Percentiles rank a stretch among this genome's conserved stretches.
Evolutionary conservation across 495 filamentous ascomycete genomes (phyloP).

Genomic region (Tuber microsphaerosporum): DNA sequence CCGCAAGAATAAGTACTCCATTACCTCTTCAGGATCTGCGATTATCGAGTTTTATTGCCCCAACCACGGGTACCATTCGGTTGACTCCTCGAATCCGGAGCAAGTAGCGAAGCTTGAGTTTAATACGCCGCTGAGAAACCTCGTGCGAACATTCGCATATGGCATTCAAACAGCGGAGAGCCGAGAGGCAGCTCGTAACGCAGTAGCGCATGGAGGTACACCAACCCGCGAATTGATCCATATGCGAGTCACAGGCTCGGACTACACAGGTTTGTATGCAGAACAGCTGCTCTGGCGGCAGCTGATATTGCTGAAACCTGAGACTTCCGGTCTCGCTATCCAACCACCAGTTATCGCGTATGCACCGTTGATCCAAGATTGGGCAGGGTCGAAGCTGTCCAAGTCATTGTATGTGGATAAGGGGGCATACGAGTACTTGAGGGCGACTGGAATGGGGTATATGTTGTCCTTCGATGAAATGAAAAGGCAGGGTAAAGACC

Average conservation of each 20-base stretch:
- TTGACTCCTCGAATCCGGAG: constrained; percentile 15
- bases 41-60: constrained; percentile 31
- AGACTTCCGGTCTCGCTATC: constrained; percentile 17
- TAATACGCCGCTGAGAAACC: constrained; percentile 38
- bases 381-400: constrained; percentile 42
- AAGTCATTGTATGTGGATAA: constrained; percentile 40
- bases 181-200: background rate
- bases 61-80: constrained; percentile 21
- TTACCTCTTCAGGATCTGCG: background rate
- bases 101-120: constrained; percentile 35
- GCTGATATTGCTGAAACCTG: constrained; percentile 8
- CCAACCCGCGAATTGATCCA: constrained; percentile 15
- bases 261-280: constrained; percentile 42
- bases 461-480: constrained; percentile 1
- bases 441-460: background rate
- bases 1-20: constrained; percentile 27
- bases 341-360: constrained; percentile 19
- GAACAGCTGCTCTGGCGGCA: constrained; percentile 36
- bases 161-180: constrained; percentile 7
- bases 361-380: constrained; percentile 42
- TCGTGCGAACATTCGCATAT: constrained; percentile 16
- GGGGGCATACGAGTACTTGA: constrained; percentile 32
- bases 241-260: constrained; percentile 38
- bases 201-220: background rate
- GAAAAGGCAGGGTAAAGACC: constrained; percentile 2